Base-by-base conservation (phyloP, 2,329 filamentous ascomycete species). In the Hypoxylon sp. region DNA sequence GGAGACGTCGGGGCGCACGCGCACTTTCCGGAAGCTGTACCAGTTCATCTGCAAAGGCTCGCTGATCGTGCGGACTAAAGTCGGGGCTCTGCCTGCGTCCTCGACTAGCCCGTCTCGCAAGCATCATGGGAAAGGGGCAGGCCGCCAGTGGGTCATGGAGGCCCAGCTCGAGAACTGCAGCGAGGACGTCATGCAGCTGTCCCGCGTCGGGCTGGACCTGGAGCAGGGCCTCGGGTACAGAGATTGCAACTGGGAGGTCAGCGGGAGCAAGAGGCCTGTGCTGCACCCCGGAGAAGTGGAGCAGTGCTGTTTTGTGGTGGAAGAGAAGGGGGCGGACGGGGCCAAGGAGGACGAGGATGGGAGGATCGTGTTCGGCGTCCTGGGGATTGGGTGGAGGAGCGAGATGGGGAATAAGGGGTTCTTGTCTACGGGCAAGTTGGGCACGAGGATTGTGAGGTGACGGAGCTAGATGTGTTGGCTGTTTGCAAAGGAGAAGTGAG, bases 151-250 rank as follows among this genome's bases (percentile, higher is more conserved):
- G 86, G 89, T 93, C 12, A 83, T 99, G 51, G 96, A 99, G 78
- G 96, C 95, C 24, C 96, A 99, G 80, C 80, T 99, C 62, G 96
- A 99, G 82, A 99, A 98, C 78, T 92, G 94, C 75, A 93, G 93
- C 48, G 94, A 97, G 76, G 89, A 90, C 45, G 83, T 89, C 3
- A 91, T 98, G 69, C 87, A 92, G 74, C 84, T 99, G 53, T 92
- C 97, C 78, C 82, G 81, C 65, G 86, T 89, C 28, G 79, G 80
- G 30, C 77, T 90, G 60, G 83, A 88, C 55, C 78, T 85, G 5
- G 85, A 84, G 67, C 72, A 78, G 1, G 84, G 85, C 2, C 76
- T 89, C 52, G 71, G 73, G 46, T 86, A 83, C 69, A 78, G 79
- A 38, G 85, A 86, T 64, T 85, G 85, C 68, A 89, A 90, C 71